Percentiles rank a stretch among this genome's conserved stretches.
Evolutionary conservation across 176 grass and related monocot species (phyloP).

Genomic region (Carex littledalei): DNA sequence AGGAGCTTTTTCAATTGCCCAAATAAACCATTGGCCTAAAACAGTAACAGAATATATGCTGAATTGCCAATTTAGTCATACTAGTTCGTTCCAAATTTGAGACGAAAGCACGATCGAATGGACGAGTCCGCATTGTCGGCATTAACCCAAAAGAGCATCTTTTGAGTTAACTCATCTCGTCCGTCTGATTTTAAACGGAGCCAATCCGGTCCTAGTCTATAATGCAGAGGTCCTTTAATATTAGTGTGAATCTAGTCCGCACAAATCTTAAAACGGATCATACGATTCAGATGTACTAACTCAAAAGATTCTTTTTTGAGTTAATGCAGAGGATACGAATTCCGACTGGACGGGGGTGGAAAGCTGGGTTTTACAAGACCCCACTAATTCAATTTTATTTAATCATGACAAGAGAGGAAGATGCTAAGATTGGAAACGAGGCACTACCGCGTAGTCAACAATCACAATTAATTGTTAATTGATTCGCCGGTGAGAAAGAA

Average conservation of each 20-base stretch:
- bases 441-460: not conserved
- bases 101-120: too few relatives aligned
- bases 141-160: too few relatives aligned
- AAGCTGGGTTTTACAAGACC: not conserved
- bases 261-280: too few relatives aligned
- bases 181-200: too few relatives aligned
- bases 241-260: too few relatives aligned
- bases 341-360: not conserved
- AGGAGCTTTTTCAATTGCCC: not conserved
- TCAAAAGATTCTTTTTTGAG: too few relatives aligned
- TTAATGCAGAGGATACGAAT: too few relatives aligned
- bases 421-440: not conserved
- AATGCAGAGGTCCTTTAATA: too few relatives aligned
- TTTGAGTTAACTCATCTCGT: too few relatives aligned
- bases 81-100: not conserved
- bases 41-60: slow-evolving; percentile 3
- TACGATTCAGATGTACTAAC: too few relatives aligned
- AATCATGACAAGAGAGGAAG: not conserved
- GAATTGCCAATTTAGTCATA: not conserved
- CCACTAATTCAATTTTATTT: not conserved
- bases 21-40: not conserved
- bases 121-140: too few relatives aligned
- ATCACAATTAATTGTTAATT: not conserved
- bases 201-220: too few relatives aligned
- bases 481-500: not conserved